These are phyloP conservation scores for Umbilicus rupestris DNA, from an alignment of 164 flowering plant genomes.

Conservation along the genomic window DNA sequence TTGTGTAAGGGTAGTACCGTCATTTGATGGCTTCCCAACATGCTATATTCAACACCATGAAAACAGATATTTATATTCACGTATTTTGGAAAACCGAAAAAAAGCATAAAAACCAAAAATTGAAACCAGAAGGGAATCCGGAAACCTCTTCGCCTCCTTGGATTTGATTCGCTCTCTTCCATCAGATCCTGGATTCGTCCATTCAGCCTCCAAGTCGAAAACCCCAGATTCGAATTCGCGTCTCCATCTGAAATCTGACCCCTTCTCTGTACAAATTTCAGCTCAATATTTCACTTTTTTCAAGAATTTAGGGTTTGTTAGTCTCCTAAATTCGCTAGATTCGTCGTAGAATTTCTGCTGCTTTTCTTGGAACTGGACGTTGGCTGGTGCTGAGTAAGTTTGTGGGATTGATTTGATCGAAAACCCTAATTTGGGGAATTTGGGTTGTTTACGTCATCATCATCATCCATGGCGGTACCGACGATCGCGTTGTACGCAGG, in stretches of 20 bases:
- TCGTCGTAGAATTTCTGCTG: not conserved
- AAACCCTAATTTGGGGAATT: not conserved
- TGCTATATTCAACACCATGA: not conserved
- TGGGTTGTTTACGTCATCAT: not conserved
- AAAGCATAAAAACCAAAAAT: not conserved
- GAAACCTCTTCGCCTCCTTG: not conserved
- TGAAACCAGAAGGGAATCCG: not conserved
- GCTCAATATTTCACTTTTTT: not conserved
- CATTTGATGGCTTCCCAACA: not conserved
- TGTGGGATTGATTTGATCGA: not conserved
- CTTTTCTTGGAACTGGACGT: not conserved
- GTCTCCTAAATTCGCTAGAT: not conserved
- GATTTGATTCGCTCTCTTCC: slow-evolving; percentile 1
- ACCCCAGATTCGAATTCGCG: not conserved
- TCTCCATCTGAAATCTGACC: not conserved
- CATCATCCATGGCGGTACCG: slow-evolving; percentile 51
- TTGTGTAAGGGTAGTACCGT: not conserved
- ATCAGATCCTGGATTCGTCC: not conserved
- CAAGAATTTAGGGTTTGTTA: not conserved
- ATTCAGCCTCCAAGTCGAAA: not conserved
- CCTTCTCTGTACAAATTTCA: not conserved
- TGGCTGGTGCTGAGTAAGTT: not conserved
- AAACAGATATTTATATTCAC: not conserved
- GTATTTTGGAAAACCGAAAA: not conserved
- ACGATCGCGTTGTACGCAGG: slow-evolving; percentile 76